Evolutionary conservation across 768 basidiomycete genomes (phyloP).

Genomic region (Hypholoma fasciculare): DNA sequence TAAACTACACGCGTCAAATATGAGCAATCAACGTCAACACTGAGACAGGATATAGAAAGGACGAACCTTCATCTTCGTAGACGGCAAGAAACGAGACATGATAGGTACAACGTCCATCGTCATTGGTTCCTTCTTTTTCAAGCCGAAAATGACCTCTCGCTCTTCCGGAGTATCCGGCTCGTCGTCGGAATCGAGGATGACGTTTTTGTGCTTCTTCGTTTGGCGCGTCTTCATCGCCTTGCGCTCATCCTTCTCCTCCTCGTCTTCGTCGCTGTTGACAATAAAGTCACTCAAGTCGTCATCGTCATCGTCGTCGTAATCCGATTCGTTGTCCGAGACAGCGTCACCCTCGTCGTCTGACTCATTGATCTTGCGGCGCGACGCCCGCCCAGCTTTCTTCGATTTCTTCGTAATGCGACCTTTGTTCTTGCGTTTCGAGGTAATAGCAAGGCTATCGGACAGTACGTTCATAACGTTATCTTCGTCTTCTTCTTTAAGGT

Average conservation of each 20-base stretch:
- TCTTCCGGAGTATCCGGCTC: slow-evolving; percentile 40
- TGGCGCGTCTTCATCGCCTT: slow-evolving; percentile 36
- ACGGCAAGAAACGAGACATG: slow-evolving; percentile 61
- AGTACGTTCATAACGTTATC: slow-evolving; percentile 27
- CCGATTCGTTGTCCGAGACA: slow-evolving; percentile 22
- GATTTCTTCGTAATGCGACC: slow-evolving; percentile 24
- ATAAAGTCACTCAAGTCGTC: slow-evolving; percentile 54
- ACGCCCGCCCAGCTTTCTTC: slow-evolving; percentile 12
- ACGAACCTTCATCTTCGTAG: slow-evolving; percentile 73
- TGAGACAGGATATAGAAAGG: neutral
- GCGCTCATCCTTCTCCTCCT: slow-evolving; percentile 50
- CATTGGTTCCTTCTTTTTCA: slow-evolving; percentile 22
- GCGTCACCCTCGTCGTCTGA: slow-evolving; percentile 31
- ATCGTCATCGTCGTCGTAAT: slow-evolving; percentile 36
- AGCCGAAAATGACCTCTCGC: slow-evolving; percentile 41
- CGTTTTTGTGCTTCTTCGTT: slow-evolving; percentile 34
- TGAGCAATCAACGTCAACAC: neutral
- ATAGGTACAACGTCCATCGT: slow-evolving; percentile 37
- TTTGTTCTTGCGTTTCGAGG: slow-evolving; percentile 20
- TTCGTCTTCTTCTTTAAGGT: slow-evolving; percentile 28
- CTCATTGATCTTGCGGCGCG: slow-evolving; percentile 16
- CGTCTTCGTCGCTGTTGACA: slow-evolving; percentile 51
- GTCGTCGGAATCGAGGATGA: slow-evolving; percentile 47
- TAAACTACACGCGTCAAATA: slow-evolving; percentile 33
- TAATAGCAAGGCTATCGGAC: slow-evolving; percentile 20